Evolutionary conservation across 371 early-diverging fungal genomes (phyloP), one percentile per base, ranked within the genome.

Genomic region (Mortierella sp.): DNA sequence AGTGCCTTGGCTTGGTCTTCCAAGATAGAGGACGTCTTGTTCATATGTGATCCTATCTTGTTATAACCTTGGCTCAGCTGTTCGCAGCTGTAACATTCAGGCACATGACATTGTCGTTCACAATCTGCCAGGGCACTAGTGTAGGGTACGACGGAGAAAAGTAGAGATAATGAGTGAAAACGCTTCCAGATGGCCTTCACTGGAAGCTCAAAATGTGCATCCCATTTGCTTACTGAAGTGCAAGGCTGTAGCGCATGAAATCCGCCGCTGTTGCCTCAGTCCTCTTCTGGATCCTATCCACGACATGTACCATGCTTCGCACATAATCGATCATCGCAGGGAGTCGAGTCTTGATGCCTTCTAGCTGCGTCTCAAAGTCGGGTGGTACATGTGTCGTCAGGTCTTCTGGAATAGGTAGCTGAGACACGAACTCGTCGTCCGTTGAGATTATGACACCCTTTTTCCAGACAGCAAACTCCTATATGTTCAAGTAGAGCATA

Each of bases 231-330:
- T 82, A 85, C 87, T 82, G 86, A 24, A 86, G 63, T 9, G 83
- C 81, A 49, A 85, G 82, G 22, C 85, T 81, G 53, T 82, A 86
- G 16, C 88, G 85, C 43, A 81, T 82, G 56, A 79, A 85, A 76
- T 87, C 87, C 9, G 81, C 80, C 10, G 88, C 86, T 40, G 80
- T 84, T 43, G 88, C 90, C 71, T 90, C 89, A 71, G 84, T 85
- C 10, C 90, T 77, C 54, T 87, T 81, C 28, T 89, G 85, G 60
- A 89, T 83, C 17, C 89, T 79, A 47, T 92, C 91, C 88, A 90
- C 87, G 31, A 90, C 77, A 54, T 80, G 79, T 37, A 88, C 90
- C 54, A 90, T 77, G 48, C 87, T 86, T 19, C 84, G 73, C 61
- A 88, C 90, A 61, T 90, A 88, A 13, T 85, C 82, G 17, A 90